Evolutionary conservation across 352 stramenopile species (phyloP), one percentile per base, ranked within the genome.

Genomic region (Stephanocyclus meneghinianus): DNA sequence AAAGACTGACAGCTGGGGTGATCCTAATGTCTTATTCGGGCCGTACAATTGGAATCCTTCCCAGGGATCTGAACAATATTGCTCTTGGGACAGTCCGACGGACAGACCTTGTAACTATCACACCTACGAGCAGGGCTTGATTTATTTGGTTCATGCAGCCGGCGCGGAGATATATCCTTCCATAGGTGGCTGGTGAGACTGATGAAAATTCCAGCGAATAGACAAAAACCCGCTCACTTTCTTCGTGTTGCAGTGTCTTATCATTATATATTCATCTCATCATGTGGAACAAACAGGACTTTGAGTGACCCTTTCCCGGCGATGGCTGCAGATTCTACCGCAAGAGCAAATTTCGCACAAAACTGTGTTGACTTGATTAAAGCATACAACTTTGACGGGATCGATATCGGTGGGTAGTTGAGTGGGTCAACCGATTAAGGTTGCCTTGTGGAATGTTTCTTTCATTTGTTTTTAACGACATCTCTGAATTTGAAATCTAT

Each of bases 381-480:
- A 53, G 74, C 69, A 8, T 81, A 81, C 48, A 66, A 60, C 15
- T 81, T 81, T 30, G 74, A 81, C 55, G 74, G 74, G 35, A 76
- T 65, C 13, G 57, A 65, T 51, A 50, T 65, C 30, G 57, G 35
- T 35, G 29, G 37, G 37, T 26, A 11, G 37, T 15, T 65, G 16
- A 50, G 13, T 65, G 35, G 21, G 21, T 26, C 21, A 26, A 26
- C 7, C 9, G 8, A 26, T 32, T 35, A 6, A 9, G 10, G 26
- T 59, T 32, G 26, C 5, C 50, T 59, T 32, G 18, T 30, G 26
- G 4, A 59, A 26, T 32, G 16, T 26, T 26, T 59, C 8, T 32
- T 11, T 53, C 13, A 21, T 16, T 21, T 53, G 3, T 1, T 21
- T 53, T 53, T 16, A 16, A 53, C n/a, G 13, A 53, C 45, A 16